Evolutionary conservation across 495 filamentous ascomycete genomes (phyloP).

Genomic region (Trichoderma parareesei): DNA sequence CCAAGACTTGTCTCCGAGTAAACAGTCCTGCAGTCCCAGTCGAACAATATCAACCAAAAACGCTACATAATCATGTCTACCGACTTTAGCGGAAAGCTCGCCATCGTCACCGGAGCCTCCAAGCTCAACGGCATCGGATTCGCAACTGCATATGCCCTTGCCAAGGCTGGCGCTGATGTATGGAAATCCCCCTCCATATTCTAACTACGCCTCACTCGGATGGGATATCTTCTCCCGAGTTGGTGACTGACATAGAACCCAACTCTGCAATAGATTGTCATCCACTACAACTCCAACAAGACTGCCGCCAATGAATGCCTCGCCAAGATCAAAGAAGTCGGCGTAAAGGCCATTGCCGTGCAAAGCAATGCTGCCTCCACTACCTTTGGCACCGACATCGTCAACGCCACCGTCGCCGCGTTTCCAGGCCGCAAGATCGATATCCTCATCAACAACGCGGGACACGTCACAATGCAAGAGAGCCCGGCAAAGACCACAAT

Average conservation of each 20-base stretch:
- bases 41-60: not conserved
- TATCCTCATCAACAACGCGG: slow-evolving; percentile 23
- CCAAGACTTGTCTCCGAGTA: too few relatives aligned
- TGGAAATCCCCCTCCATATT: not conserved
- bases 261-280: slow-evolving; percentile 12
- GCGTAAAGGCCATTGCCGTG: slow-evolving; percentile 16
- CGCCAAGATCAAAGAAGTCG: slow-evolving; percentile 13
- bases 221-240: not conserved
- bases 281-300: slow-evolving; percentile 19
- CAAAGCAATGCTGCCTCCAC: slow-evolving; percentile 15
- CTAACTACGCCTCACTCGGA: not conserved
- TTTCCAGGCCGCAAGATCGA: slow-evolving; percentile 16
- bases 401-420: slow-evolving; percentile 4
- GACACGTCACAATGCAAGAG: not conserved
- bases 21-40: not conserved
- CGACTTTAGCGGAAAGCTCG: slow-evolving; percentile 18
- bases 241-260: not conserved
- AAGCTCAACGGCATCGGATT: slow-evolving; percentile 20
- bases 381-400: slow-evolving; percentile 17
- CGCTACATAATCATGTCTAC: slow-evolving; percentile 8
- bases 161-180: slow-evolving; percentile 21
- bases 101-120: slow-evolving; percentile 20
- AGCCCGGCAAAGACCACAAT: slow-evolving; percentile 1
- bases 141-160: slow-evolving; percentile 17
- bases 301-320: slow-evolving; percentile 14